A percentile compares a stretch with the other conserved stretches of the same genome.
phyloP scores from a whole-genome alignment of 2,329 filamentous ascomycete species.

The Hansfordia pulvinata region DNA sequence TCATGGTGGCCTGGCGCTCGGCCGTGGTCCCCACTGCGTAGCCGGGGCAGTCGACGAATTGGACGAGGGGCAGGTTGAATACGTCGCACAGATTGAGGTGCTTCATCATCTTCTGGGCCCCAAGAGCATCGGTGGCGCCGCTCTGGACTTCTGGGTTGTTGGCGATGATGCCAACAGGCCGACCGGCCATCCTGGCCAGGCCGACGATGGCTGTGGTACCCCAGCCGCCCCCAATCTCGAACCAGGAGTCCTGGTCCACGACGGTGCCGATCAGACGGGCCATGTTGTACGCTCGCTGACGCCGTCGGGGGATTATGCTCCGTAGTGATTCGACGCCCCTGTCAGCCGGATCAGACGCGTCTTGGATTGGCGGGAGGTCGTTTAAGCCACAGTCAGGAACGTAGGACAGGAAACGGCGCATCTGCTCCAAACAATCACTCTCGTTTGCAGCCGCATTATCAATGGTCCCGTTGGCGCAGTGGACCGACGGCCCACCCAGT shows the following conservation, averaged over 20 bases:
- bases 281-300: slow-evolving; percentile 46
- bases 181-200: slow-evolving; percentile 41
- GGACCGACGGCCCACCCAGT: slow-evolving; percentile 44
- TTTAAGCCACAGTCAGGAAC: slow-evolving; percentile 44
- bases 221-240: slow-evolving; percentile 52
- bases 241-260: slow-evolving; percentile 42
- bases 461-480: slow-evolving; percentile 53
- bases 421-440: slow-evolving; percentile 45
- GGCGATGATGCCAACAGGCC: slow-evolving; percentile 43
- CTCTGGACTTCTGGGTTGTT: slow-evolving; percentile 48
- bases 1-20: slow-evolving; percentile 50
- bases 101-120: slow-evolving; percentile 45
- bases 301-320: slow-evolving; percentile 40
- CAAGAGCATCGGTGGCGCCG: slow-evolving; percentile 45
- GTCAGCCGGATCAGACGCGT: slow-evolving; percentile 29
- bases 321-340: slow-evolving; percentile 33
- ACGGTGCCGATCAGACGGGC: slow-evolving; percentile 41
- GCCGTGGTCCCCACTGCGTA: slow-evolving; percentile 52
- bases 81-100: slow-evolving; percentile 51
- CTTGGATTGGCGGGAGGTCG: slow-evolving; percentile 33
- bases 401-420: slow-evolving; percentile 41
- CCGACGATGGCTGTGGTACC: slow-evolving; percentile 47
- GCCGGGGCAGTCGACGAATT: slow-evolving; percentile 49
- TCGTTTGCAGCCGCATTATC: slow-evolving; percentile 50
- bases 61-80: slow-evolving; percentile 49